These are phyloP conservation scores for Cicer judaicum DNA, from an alignment of 306 rosid species.

Conservation along the genomic window DNA sequence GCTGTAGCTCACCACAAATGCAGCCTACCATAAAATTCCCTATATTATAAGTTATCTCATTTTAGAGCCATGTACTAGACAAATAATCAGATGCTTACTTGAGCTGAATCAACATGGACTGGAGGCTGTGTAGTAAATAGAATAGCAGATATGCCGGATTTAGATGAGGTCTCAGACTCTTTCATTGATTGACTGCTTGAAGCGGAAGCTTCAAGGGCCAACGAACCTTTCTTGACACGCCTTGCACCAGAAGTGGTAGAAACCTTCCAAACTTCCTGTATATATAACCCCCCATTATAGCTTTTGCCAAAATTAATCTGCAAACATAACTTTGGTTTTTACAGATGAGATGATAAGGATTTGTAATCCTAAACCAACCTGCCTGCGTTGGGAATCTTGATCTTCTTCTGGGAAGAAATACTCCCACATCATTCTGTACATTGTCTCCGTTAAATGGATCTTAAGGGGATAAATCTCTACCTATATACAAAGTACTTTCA, in stretches of 20 bases:
- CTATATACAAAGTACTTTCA: slow-evolving; percentile 51
- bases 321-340: slow-evolving; percentile 34
- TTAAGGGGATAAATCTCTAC: slow-evolving; percentile 94
- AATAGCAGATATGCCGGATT: slow-evolving; percentile 57
- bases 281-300: slow-evolving; percentile 39
- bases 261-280: slow-evolving; percentile 97
- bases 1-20: slow-evolving; percentile 33
- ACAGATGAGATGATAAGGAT: slow-evolving; percentile 23
- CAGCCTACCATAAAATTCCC: slow-evolving; percentile 26
- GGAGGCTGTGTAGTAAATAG: slow-evolving; percentile 62
- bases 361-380: slow-evolving; percentile 64
- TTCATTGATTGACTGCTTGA: slow-evolving; percentile 67
- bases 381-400: slow-evolving; percentile 96
- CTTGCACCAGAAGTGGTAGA: slow-evolving; percentile 94
- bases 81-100: slow-evolving; percentile 61
- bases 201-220: slow-evolving; percentile 63
- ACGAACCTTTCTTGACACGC: slow-evolving; percentile 82
- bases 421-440: slow-evolving; percentile 99
- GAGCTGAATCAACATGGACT: slow-evolving; percentile 59
- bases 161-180: slow-evolving; percentile 71
- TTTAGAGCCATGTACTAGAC: slow-evolving; percentile 42
- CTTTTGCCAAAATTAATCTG: slow-evolving; percentile 18
- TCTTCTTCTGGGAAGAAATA: slow-evolving; percentile 97
- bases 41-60: slow-evolving; percentile 28
- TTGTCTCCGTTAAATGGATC: slow-evolving; percentile 96